A percentile compares a stretch with the other conserved stretches of the same genome.
Conservation (phyloP, 192 early-diverging fungal genomes). For the Haplosporangium gracile region DNA sequence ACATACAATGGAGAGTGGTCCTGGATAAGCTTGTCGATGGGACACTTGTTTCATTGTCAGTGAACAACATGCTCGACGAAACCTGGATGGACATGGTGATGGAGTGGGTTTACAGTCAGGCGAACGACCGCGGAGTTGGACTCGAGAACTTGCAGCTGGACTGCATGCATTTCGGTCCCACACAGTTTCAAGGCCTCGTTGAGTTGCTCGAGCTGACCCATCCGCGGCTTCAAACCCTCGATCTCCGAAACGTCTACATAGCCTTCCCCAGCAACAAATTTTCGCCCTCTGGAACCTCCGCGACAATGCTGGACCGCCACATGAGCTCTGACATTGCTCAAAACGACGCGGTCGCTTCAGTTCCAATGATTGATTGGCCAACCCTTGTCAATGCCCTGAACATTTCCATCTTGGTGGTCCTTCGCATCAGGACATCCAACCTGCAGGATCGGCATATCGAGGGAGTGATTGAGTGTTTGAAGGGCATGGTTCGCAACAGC, state of each 20-base stretch:
- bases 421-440: neutral
- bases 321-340: neutral
- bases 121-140: neutral
- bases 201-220: neutral
- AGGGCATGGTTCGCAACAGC: neutral
- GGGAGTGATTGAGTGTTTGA: neutral
- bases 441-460: neutral
- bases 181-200: neutral
- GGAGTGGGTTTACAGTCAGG: neutral
- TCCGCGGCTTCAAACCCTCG: neutral
- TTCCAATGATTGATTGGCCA: neutral
- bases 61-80: neutral
- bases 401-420: neutral
- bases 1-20: neutral
- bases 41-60: neutral
- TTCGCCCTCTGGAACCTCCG: neutral
- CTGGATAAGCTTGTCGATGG: neutral
- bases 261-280: neutral
- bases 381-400: neutral
- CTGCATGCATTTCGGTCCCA: neutral
- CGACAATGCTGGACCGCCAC: neutral
- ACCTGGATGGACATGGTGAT: neutral
- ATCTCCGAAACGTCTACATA: neutral
- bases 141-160: neutral
- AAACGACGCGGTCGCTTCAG: neutral